Evolutionary conservation across 2,329 filamentous ascomycete genomes (phyloP), one percentile per base, ranked within the genome.

Genomic region (Emergomyces orientalis): DNA sequence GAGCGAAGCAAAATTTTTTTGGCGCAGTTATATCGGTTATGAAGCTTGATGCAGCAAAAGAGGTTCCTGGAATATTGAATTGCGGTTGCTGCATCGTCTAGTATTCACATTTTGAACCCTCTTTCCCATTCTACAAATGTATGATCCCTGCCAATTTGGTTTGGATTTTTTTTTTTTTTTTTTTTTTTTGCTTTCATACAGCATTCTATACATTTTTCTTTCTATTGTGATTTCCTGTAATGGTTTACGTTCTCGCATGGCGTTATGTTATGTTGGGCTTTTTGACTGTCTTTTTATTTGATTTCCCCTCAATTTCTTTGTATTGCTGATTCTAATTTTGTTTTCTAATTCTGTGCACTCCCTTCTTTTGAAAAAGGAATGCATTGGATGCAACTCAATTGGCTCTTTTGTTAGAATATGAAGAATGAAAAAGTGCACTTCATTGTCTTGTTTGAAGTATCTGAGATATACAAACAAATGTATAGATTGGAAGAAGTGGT

Each of bases 211-310:
- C 22, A 52, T 34, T 62, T 41, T 51, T 47, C 54, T 56, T 64
- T 47, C 32, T 32, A 55, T 63, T 56, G 52, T 59, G 47, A 57
- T 61, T 65, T 65, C 30, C n/a, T 45, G n/a, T 45, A 45, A 45
- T 45, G 43, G 43, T 45, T 45, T 22, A 45, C 43, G 19, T 9
- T 45, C 43, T 45, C 43, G 19, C 19, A 45, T 22, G 43, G 43
- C 43, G 43, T 45, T 45, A 22, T n/a, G 43, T 45, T 45, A 19
- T 11, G 19, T 45, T n/a, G 43, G 19, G n/a, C 60, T 63, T 64
- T 63, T 49, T 60, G 49, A 61, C 58, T 54, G 34, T 65, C 27
- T 61, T 41, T 54, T 47, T 60, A 62, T 52, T 61, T 58, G 47
- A 63, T 39, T 60, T 47, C 54, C 37, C 5, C 45, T 3, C 61